Percentiles rank a stretch among this genome's conserved stretches.
Evolutionary conservation across 2,329 filamentous ascomycete genomes (phyloP).

Genomic region (Trichoderma polysporum): DNA sequence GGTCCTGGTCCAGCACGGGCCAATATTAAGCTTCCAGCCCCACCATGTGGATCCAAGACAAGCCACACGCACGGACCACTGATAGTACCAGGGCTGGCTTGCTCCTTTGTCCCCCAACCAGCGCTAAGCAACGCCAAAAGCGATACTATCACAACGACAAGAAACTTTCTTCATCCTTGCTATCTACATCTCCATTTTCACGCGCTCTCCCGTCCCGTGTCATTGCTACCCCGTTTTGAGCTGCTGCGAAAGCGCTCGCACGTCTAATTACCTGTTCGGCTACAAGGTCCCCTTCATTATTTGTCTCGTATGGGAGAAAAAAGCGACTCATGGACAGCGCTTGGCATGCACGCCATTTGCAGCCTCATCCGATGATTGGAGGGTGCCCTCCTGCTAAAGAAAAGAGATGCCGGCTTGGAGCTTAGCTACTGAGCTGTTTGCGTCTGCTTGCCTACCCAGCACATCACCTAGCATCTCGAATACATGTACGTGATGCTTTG

Average conservation of each 20-base stretch:
- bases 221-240: constrained; percentile 1
- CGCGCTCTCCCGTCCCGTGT: constrained; percentile 6
- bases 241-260: neutral
- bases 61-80: constrained; percentile 16
- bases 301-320: neutral
- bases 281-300: neutral
- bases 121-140: constrained; percentile 9
- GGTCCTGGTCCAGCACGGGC: constrained; percentile 10
- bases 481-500: neutral
- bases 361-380: neutral
- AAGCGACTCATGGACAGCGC: neutral
- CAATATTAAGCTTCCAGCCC: constrained; percentile 3
- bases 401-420: neutral
- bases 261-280: constrained; percentile 8
- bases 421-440: neutral
- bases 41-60: neutral
- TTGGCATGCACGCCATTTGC: constrained; percentile 18
- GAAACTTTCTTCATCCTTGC: constrained; percentile 17
- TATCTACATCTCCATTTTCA: constrained; percentile 4
- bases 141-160: constrained; percentile 11
- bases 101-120: neutral
- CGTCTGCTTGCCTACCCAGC: neutral
- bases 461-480: constrained; percentile 16
- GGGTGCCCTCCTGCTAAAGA: neutral
- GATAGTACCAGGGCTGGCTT: constrained; percentile 12